phyloP scores from a whole-genome alignment of 2,329 filamentous ascomycete genomes.

The Endoconidiophora polonica region DNA sequence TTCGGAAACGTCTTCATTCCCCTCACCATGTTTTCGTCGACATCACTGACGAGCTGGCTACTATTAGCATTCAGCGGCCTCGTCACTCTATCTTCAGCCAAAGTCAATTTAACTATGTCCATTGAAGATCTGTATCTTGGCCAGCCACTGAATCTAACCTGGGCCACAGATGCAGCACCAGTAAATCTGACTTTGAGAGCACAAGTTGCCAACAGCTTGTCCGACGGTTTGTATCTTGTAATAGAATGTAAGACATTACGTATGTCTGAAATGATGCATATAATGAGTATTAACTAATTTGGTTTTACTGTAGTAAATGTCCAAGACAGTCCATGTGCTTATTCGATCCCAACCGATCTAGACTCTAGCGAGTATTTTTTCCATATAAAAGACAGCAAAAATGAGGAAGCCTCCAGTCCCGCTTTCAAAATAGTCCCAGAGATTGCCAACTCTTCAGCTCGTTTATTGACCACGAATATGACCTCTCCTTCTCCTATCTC shows the following conservation, averaged over 20 bases:
- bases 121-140: neutral
- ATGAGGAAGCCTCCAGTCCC: neutral
- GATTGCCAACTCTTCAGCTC: neutral
- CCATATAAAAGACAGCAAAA: neutral
- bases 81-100: neutral
- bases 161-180: constrained; percentile 3
- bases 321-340: too few relatives aligned
- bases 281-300: too few relatives aligned
- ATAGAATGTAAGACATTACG: too few relatives aligned
- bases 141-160: constrained; percentile 2
- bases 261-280: too few relatives aligned
- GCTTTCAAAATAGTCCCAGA: neutral
- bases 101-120: neutral
- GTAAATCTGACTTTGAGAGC: constrained; percentile 1
- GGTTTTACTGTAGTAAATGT: too few relatives aligned
- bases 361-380: neutral
- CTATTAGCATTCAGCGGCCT: too few relatives aligned
- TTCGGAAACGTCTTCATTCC: too few relatives aligned
- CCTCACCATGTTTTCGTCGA: neutral
- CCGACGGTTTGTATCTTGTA: neutral
- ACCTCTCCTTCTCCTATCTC: neutral
- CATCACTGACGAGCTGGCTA: neutral
- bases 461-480: neutral
- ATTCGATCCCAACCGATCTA: neutral
- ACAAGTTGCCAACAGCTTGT: neutral